Base-by-base conservation (phyloP, 768 basidiomycete genomes). In the Mrakia frigida region DNA sequence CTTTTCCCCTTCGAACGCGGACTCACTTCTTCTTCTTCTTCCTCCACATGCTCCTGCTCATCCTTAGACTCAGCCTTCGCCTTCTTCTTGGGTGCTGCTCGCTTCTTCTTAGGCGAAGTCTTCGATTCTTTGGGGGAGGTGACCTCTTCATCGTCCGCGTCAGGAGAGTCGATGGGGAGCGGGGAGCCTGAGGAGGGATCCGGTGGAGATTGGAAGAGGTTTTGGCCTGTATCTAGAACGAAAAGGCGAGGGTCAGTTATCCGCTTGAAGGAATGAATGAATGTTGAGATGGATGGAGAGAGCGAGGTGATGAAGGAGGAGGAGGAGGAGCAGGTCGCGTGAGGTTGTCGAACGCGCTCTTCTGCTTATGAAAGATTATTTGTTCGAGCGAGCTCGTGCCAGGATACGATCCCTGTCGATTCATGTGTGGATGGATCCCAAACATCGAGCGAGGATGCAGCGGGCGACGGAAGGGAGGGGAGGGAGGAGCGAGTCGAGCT, bases 21-120 rank as follows among this genome's bases (percentile, higher is more conserved):
- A 63, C 65, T 68, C 5, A 68, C 65, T 23, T 68, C 65, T 25
- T 68, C 61, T 3, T 63, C n/a, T n/a, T n/a, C 35, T 16, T 68
- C 65, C 25, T 68, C 65, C 11, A 37, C 65, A n/a, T 68, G 35
- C 9, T 68, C 35, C 39, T 68, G 35, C 6, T 68, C 65, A 39
- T 68, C 65, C 35, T 68, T 68, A 18, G 13, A 43, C 35, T 21
- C 35, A 0, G 37, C 11, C 23, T 68, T 68, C 14, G 16, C 25
- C 65, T 68, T 68, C 65, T 68, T 68, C 65, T 68, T 68, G 39
- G 65, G 25, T 5, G 65, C 65, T 25, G 65, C 35, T 50, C 46
- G 46, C 65, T 68, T 68, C 39, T 68, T 68, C 9, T 35, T 39
- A 18, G 65, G 25, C 21, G 65, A 39, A 21, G 35, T 25, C 1